Percentiles rank a stretch among this genome's conserved stretches.
Conservation (phyloP, 495 filamentous ascomycete species). For the Tuber borchii region DNA sequence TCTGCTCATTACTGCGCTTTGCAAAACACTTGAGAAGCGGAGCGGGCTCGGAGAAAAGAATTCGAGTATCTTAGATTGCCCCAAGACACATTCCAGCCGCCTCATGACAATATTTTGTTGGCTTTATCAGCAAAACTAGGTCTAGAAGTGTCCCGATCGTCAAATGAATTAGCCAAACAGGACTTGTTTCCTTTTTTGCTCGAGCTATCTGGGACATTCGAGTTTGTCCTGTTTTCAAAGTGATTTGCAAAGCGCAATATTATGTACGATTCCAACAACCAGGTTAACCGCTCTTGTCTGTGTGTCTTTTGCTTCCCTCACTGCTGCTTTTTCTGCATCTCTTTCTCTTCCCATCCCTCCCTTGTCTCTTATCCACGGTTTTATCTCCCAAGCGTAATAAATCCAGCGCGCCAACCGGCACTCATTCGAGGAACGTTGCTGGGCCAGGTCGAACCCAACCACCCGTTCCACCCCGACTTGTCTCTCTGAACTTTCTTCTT, state of each 20-base stretch:
- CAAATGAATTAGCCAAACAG: not conserved
- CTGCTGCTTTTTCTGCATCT: not conserved
- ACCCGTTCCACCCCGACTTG: not conserved
- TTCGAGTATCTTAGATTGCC: not conserved
- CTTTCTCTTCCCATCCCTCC: not conserved
- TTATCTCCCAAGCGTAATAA: not conserved
- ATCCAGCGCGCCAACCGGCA: not conserved
- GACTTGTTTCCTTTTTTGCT: not conserved
- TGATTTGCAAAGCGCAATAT: not conserved
- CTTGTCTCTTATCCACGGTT: not conserved
- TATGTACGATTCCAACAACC: not conserved
- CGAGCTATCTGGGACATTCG: not conserved
- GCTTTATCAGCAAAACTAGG: not conserved
- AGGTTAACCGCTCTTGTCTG: not conserved
- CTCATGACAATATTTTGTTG: not conserved
- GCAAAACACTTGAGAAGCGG: not conserved
- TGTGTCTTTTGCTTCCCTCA: not conserved
- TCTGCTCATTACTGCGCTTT: not conserved
- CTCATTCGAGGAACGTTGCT: not conserved
- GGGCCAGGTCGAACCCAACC: not conserved
- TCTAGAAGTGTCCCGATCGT: not conserved
- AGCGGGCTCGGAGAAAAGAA: not conserved
- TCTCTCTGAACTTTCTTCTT: not conserved
- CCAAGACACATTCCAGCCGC: not conserved
- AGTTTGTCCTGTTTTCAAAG: not conserved